Base-by-base conservation (phyloP, 352 stramenopile species). In the Peronospora destructor region DNA sequence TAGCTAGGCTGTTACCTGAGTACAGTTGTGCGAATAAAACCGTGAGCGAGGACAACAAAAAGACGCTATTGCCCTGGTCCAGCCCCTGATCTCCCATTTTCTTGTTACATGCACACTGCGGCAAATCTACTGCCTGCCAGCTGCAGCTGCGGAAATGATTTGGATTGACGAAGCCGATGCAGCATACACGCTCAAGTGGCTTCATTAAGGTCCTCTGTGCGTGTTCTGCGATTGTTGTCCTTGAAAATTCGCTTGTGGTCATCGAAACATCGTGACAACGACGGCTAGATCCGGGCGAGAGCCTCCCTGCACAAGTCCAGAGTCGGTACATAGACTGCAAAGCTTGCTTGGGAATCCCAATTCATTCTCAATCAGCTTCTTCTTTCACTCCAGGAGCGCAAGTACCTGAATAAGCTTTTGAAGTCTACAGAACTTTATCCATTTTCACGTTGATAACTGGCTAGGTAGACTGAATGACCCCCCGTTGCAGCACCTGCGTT, bases 141-240 rank as follows among this genome's bases (percentile, higher is more conserved):
- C 49, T 68, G 49, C 54, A 52, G 55, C 36, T 59, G 59, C 35
- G 36, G 44, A 64, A 59, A 49, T 51, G 59, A 63, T 59, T 63
- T 59, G 49, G 43, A 48, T 57, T 33, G 42, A 45, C 54, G 33
- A 34, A 51, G 40, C 26, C 40, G 35, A 30, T 8, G 43, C 40
- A 14, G 10, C 25, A 40, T 39, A 45, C 44, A 57, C 17, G 13
- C 19, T 30, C 14, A 52, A 54, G 32, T 59, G 55, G 55, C 49
- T 64, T 46, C 37, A 21, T 33, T 16, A 53, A 16, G 21, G 51
- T 39, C 56, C 49, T 59, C 17, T n/a, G n/a, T n/a, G 56, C 56
- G 44, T 64, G 56, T 61, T 60, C 44, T 13, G 39, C 1, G 28
- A 54, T 61, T 63, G 53, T 56, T 63, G 28, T 59, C 56, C 43